Conservation (phyloP, 495 filamentous ascomycete genomes). For the Wilcoxina mikolae region DNA sequence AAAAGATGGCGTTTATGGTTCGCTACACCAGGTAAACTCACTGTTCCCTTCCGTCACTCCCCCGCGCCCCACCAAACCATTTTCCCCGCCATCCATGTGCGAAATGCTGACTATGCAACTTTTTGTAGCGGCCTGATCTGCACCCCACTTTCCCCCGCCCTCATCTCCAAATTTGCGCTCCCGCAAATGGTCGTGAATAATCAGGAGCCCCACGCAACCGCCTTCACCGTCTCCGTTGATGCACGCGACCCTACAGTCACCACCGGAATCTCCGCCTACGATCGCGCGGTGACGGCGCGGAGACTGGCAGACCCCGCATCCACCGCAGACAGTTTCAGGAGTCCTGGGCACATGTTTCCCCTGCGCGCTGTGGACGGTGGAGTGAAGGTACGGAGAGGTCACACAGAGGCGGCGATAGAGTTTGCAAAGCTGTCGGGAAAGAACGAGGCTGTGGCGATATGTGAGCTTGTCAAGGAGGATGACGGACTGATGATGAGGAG, state of each 20-base stretch:
- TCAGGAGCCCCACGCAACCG: slow-evolving; percentile 74
- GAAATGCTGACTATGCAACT: slow-evolving; percentile 2
- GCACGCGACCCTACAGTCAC: slow-evolving; percentile 53
- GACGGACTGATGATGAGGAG: slow-evolving; percentile 84
- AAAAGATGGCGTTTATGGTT: slow-evolving; percentile 91
- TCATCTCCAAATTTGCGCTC: slow-evolving; percentile 52
- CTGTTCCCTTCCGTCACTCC: not conserved
- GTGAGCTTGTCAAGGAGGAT: slow-evolving; percentile 56
- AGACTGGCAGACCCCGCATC: slow-evolving; percentile 55
- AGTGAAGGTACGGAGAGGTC: slow-evolving; percentile 60
- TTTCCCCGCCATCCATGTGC: no score
- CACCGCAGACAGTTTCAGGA: slow-evolving; percentile 47
- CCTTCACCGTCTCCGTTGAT: slow-evolving; percentile 83
- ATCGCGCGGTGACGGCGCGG: slow-evolving; percentile 69
- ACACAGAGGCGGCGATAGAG: slow-evolving; percentile 86
- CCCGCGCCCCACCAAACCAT: no score
- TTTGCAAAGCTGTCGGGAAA: slow-evolving; percentile 71
- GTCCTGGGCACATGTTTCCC: slow-evolving; percentile 85
- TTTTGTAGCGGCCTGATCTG: slow-evolving; percentile 66
- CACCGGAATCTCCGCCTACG: slow-evolving; percentile 80
- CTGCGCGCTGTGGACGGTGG: slow-evolving; percentile 67
- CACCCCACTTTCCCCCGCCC: slow-evolving; percentile 57
- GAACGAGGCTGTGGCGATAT: slow-evolving; percentile 62
- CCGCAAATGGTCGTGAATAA: slow-evolving; percentile 81
- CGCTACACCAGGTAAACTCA: slow-evolving; percentile 49